These are phyloP conservation scores for Trichoderma aggressivum DNA, from an alignment of 2,329 filamentous ascomycete species.

Conservation along the genomic window DNA sequence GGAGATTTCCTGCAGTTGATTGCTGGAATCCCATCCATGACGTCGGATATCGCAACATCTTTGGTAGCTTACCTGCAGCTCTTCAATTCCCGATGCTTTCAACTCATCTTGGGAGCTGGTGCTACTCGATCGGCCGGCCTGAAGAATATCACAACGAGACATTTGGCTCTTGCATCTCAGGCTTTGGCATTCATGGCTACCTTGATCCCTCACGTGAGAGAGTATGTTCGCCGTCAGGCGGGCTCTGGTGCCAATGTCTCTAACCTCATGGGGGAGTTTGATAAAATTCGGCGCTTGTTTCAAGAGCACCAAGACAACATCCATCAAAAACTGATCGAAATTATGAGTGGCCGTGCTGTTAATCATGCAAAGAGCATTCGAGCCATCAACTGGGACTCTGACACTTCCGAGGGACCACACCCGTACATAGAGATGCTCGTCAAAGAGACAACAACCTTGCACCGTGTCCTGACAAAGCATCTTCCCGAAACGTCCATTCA, in stretches of 20 bases:
- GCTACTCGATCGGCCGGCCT: slow-evolving; percentile 84
- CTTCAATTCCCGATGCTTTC: slow-evolving; percentile 95
- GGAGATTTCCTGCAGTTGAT: slow-evolving; percentile 80
- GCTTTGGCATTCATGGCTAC: slow-evolving; percentile 83
- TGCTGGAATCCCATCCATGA: slow-evolving; percentile 83
- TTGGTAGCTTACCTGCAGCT: slow-evolving; percentile 84
- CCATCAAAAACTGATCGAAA: slow-evolving; percentile 88
- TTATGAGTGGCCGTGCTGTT: slow-evolving; percentile 76
- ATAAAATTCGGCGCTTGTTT: slow-evolving; percentile 76
- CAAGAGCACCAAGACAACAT: slow-evolving; percentile 90
- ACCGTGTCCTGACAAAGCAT: slow-evolving; percentile 79
- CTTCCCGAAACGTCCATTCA: slow-evolving; percentile 71
- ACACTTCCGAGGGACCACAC: slow-evolving; percentile 46
- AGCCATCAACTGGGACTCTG: slow-evolving; percentile 68
- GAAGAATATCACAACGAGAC: slow-evolving; percentile 94
- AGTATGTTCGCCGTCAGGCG: slow-evolving; percentile 80
- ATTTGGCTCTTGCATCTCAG: slow-evolving; percentile 87
- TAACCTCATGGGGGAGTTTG: slow-evolving; percentile 74
- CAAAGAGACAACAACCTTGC: slow-evolving; percentile 80
- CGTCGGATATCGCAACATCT: slow-evolving; percentile 72
- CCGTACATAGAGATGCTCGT: slow-evolving; percentile 82
- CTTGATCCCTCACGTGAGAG: slow-evolving; percentile 83
- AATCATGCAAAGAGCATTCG: slow-evolving; percentile 73
- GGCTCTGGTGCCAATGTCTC: slow-evolving; percentile 51
- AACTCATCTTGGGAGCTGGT: slow-evolving; percentile 91